Percentiles rank a stretch among this genome's conserved stretches.
Conservation (phyloP, 768 basidiomycete genomes). For the Mycena belliarum region DNA sequence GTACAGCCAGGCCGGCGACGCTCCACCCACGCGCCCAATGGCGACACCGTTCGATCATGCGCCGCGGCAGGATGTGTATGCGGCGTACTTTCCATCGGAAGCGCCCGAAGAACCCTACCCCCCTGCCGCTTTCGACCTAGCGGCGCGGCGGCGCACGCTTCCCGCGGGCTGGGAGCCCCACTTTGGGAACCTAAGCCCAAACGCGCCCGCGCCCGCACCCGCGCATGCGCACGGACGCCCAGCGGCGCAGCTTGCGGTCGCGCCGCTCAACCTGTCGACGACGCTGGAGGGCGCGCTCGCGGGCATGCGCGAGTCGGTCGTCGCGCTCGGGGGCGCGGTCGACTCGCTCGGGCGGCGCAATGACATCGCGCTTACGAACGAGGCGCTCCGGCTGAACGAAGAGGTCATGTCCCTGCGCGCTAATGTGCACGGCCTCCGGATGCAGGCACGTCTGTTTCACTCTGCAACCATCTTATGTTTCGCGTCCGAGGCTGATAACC, state of each 20-base stretch:
- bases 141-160: conserved; percentile 9
- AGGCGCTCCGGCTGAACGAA: conserved; percentile 70
- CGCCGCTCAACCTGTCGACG: conserved; percentile 63
- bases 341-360: conserved; percentile 63
- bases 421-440: conserved; percentile 71
- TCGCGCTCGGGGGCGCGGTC: conserved; percentile 57
- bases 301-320: conserved; percentile 60
- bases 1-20: conserved; percentile 36
- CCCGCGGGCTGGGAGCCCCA: conserved; percentile 21
- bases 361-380: conserved; percentile 69
- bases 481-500: not conserved
- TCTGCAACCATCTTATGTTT: not conserved
- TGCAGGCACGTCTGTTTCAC: conserved; percentile 70
- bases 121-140: not conserved
- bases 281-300: conserved; percentile 63
- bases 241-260: conserved; percentile 42
- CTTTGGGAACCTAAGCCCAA: too few species aligned
- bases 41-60: conserved; percentile 1
- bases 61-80: conserved; percentile 24
- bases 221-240: not conserved
- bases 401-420: conserved; percentile 71
- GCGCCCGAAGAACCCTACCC: conserved; percentile 15
- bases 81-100: conserved; percentile 37
- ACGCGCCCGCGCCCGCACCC: too few species aligned
- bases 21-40: not conserved